Evolutionary conservation across 2,329 filamentous ascomycete species (phyloP), one percentile per base, ranked within the genome.

Genomic region (Colletotrichum cereale): DNA sequence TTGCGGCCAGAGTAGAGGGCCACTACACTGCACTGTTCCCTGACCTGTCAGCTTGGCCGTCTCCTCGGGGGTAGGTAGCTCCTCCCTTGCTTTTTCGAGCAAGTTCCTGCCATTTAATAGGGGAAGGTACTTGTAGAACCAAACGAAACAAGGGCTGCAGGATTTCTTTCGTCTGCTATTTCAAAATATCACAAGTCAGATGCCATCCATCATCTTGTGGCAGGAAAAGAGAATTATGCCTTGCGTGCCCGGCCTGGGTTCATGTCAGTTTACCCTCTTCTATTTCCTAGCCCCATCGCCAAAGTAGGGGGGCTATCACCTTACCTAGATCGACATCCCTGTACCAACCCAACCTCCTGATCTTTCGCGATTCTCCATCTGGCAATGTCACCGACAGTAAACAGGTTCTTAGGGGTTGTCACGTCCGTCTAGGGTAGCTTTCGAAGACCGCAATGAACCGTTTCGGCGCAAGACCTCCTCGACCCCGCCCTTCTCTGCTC

Each of bases 361-460:
- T 14, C 26, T 34, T 55, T 24, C 2, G 12, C 12, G 10, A 34
- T 56, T 71, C 67, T 56, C 63, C 56, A 62, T 62, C 14, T 40
- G 56, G 67, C 21, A 66, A 71, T 67, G 40, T 56, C 63, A 47
- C 67, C 67, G 56, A 67, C 18, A n/a, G 66, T 36, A 34, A 3
- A 40, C 31, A 29, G 58, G 56, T 66, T 44, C 47, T 21, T 60
- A 18, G 26, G 40, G 52, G 34, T 50, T 26, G 50, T 71, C 48
- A 67, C 56, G 62, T 60, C 56, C 63, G 67, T 36, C 40, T 50
- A 14, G 24, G 56, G 67, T 66, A 42, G 63, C 67, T 56, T 67
- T 61, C 12, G 38, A 67, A 42, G 62, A 14, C 47, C 56, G 48
- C n/a, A 18, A 50, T 56, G 63, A 18, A 42, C 67, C 67, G 36